Percentiles rank a stretch among this genome's conserved stretches.
Evolutionary conservation across 1,284 basidiomycete genomes (phyloP).

Genomic region (Melampsora occidentalis): DNA sequence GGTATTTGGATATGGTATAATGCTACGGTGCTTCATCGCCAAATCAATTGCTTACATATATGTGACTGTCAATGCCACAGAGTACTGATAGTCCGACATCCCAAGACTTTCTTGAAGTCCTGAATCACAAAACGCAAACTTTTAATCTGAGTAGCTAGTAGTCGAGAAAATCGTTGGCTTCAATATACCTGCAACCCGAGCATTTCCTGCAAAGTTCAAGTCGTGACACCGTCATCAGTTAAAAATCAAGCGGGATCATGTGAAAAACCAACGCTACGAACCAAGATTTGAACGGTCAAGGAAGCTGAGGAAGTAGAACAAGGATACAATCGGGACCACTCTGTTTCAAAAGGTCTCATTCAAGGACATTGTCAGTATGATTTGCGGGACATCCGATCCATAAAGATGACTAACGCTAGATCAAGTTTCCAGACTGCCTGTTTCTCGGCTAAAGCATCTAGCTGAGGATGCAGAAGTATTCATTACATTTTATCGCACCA

Average conservation of each 20-base stretch:
- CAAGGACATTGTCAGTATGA: neutral
- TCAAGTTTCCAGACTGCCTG: neutral
- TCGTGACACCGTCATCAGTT: neutral
- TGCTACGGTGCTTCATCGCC: neutral
- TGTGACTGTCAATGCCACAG: slow-evolving; percentile 34
- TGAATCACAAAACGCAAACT: neutral
- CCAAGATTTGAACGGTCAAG: slow-evolving; percentile 39
- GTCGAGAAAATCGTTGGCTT: neutral
- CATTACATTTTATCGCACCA: no score
- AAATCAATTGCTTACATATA: slow-evolving; percentile 26
- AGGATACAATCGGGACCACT: slow-evolving; percentile 21
- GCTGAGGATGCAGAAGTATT: neutral
- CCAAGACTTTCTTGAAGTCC: slow-evolving; percentile 20
- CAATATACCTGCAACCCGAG: slow-evolving; percentile 28
- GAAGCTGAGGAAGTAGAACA: slow-evolving; percentile 40
- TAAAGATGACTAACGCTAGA: neutral
- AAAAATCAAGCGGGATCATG: neutral
- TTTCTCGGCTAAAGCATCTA: neutral
- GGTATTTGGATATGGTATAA: neutral
- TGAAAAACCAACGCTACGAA: neutral
- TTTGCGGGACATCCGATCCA: neutral
- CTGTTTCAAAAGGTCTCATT: neutral
- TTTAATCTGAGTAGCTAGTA: neutral
- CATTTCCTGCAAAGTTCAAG: slow-evolving; percentile 27
- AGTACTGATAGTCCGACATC: slow-evolving; percentile 34